Evolutionary conservation across 495 filamentous ascomycete species (phyloP).

Genomic region (Pseudotulostoma volvatum): DNA sequence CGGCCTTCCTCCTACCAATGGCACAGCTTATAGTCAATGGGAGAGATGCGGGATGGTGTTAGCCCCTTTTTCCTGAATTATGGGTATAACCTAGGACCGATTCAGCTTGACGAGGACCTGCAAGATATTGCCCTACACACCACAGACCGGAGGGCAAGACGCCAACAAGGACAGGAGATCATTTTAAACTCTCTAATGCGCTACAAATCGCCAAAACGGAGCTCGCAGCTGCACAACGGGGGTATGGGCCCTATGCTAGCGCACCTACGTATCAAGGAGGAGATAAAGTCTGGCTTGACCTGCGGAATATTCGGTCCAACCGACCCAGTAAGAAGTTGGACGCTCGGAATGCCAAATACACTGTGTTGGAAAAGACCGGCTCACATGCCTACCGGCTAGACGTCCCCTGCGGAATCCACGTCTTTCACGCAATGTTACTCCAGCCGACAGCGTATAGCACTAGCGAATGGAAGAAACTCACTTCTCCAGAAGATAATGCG

Average conservation of each 20-base stretch:
- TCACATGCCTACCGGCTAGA: slow-evolving; percentile 5
- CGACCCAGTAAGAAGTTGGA: slow-evolving; percentile 7
- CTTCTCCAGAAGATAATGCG: too few relatives aligned
- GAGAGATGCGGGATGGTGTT: background rate
- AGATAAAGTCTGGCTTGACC: too few relatives aligned
- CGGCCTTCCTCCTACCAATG: background rate
- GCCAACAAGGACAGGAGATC: background rate
- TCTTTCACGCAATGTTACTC: slow-evolving; percentile 6
- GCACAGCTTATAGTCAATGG: background rate
- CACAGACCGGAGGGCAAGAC: background rate
- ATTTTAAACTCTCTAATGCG: background rate
- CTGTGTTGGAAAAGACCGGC: slow-evolving; percentile 4
- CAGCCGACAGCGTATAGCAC: too few relatives aligned
- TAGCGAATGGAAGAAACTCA: too few relatives aligned
- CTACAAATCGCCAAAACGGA: background rate
- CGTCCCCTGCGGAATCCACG: slow-evolving; percentile 3
- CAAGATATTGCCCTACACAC: background rate
- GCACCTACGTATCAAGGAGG: background rate
- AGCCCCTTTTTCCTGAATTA: background rate
- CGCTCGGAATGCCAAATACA: slow-evolving; percentile 6
- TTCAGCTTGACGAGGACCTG: background rate
- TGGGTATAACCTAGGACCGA: background rate
- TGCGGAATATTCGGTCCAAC: slow-evolving; percentile 6
- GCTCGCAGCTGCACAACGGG: slow-evolving; percentile 1
- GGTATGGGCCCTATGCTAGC: background rate